Conservation (phyloP, 164 flowering plant genomes). For the Tetrastigma voinierianum region DNA sequence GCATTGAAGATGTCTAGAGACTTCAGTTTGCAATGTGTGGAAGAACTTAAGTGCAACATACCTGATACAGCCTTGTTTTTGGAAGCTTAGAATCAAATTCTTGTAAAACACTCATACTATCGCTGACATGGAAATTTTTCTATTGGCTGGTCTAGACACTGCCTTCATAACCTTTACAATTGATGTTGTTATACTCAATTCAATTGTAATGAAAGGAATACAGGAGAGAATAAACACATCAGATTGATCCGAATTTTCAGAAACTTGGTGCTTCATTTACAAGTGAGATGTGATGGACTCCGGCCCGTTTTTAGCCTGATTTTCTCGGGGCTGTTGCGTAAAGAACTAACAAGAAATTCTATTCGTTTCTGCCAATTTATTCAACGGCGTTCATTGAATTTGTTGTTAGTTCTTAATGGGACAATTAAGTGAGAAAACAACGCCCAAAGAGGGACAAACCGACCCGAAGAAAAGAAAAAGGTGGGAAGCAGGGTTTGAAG, state of each 20-base stretch:
- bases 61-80: background rate
- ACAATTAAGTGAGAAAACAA: too few species aligned
- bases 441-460: too few species aligned
- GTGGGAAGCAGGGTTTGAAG: too few species aligned
- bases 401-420: too few species aligned
- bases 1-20: slow-evolving; percentile 34
- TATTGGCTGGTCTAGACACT: slow-evolving; percentile 15
- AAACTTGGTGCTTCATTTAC: background rate
- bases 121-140: slow-evolving; percentile 13
- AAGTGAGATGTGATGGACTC: too few species aligned
- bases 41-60: slow-evolving; percentile 17
- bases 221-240: background rate
- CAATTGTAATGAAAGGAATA: slow-evolving; percentile 8
- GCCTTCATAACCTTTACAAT: slow-evolving; percentile 12
- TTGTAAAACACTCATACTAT: slow-evolving; percentile 8
- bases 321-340: too few species aligned
- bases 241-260: background rate
- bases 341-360: too few species aligned
- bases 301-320: too few species aligned
- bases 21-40: slow-evolving; percentile 28
- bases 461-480: too few species aligned
- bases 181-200: slow-evolving; percentile 1
- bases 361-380: too few species aligned
- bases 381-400: too few species aligned
- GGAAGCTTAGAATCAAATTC: slow-evolving; percentile 6